Conservation (phyloP, 305 asterid genomes). For the Striga hermonthica region DNA sequence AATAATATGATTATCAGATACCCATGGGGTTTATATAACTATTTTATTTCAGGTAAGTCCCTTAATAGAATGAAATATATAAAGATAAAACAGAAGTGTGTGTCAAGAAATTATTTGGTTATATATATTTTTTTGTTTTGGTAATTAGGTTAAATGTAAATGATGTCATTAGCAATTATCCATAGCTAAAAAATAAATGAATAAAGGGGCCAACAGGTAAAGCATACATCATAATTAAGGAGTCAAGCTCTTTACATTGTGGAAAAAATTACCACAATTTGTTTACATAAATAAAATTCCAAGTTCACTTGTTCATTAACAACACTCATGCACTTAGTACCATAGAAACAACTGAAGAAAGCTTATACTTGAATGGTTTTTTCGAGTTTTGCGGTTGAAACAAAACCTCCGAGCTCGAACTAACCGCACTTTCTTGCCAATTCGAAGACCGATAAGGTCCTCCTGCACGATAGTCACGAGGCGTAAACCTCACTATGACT, state of each 20-base stretch:
- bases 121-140: too few relatives aligned
- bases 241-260: background rate
- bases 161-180: background rate
- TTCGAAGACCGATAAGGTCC: slow-evolving; percentile 55
- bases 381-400: slow-evolving; percentile 57
- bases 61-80: too few relatives aligned
- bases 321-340: slow-evolving; percentile 60
- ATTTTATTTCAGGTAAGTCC: too few relatives aligned
- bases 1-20: background rate
- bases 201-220: too few relatives aligned
- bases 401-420: slow-evolving; percentile 69
- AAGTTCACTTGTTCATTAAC: background rate
- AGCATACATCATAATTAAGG: too few relatives aligned
- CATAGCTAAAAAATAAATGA: background rate
- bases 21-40: too few relatives aligned
- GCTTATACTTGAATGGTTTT: slow-evolving; percentile 55
- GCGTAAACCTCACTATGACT: slow-evolving; percentile 48
- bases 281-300: background rate
- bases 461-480: slow-evolving; percentile 68
- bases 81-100: too few relatives aligned
- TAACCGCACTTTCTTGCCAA: slow-evolving; percentile 52
- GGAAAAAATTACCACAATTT: background rate
- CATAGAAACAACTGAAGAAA: slow-evolving; percentile 64
- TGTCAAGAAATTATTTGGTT: too few relatives aligned
- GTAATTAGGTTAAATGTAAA: background rate